Percentiles rank a stretch among this genome's conserved stretches.
Conservation (phyloP, 2,329 filamentous ascomycete species). For the Aspergillus puulaauensis region DNA sequence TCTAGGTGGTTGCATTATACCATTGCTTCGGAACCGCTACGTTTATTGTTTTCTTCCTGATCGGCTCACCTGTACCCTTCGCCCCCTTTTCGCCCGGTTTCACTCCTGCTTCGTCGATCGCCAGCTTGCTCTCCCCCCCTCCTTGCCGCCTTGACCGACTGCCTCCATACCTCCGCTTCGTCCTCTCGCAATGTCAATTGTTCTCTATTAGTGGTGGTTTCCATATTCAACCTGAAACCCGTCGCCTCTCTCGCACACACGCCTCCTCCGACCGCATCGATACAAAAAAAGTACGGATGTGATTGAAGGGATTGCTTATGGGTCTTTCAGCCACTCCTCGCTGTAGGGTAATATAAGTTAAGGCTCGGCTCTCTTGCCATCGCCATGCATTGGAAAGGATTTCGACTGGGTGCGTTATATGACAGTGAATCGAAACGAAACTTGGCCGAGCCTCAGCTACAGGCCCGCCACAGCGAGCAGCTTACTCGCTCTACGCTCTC, state of each 20-base stretch:
- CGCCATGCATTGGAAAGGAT: constrained; percentile 43
- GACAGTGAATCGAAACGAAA: constrained; percentile 35
- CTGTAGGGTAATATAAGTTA: constrained; percentile 20
- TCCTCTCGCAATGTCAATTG: constrained; percentile 18
- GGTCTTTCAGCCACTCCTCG: constrained; percentile 17
- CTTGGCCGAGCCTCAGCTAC: constrained; percentile 27
- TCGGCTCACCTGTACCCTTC: constrained; percentile 18
- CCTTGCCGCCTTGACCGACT: constrained; percentile 9
- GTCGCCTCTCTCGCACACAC: not conserved
- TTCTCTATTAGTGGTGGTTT: constrained; percentile 14
- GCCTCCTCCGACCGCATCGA: constrained; percentile 2
- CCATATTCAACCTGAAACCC: constrained; percentile 6
- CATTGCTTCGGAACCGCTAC: constrained; percentile 1
- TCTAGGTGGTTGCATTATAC: constrained; percentile 2
- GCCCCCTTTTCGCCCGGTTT: constrained; percentile 14
- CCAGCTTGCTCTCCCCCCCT: constrained; percentile 11
- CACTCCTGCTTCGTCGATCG: constrained; percentile 13
- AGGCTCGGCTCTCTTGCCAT: constrained; percentile 19
- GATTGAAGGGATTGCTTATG: constrained; percentile 20
- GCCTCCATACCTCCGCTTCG: constrained; percentile 1
- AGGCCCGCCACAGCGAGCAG: constrained; percentile 38
- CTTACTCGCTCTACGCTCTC: constrained; percentile 33
- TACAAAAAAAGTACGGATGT: constrained; percentile 3
- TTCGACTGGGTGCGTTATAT: constrained; percentile 35
- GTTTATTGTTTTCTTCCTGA: constrained; percentile 11